Percentiles rank a stretch among this genome's conserved stretches.
phyloP scores from a whole-genome alignment of 1,139 yeast genomes.

The Pneumocystis sp. region DNA sequence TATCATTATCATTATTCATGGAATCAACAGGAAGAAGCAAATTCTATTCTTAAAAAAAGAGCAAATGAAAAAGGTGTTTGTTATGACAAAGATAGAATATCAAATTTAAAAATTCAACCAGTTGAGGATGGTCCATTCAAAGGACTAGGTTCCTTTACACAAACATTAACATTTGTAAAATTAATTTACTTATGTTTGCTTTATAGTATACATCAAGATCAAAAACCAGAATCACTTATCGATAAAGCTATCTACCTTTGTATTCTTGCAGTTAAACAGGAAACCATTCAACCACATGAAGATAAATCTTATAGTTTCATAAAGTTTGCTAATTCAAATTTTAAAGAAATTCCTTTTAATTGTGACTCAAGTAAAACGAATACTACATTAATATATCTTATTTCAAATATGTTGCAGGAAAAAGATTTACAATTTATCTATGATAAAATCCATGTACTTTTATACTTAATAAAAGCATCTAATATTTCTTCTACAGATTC shows the following conservation, averaged over 20 bases:
- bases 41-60: constrained; percentile 37
- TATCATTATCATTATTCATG: constrained; percentile 66
- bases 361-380: neutral
- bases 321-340: neutral
- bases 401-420: neutral
- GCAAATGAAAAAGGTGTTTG: constrained; percentile 18
- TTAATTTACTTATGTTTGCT: constrained; percentile 14
- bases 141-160: constrained; percentile 23
- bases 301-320: neutral
- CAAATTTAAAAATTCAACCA: constrained; percentile 24
- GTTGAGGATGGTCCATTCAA: constrained; percentile 23
- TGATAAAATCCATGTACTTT: neutral
- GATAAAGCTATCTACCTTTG: constrained; percentile 11
- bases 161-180: constrained; percentile 23
- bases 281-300: neutral
- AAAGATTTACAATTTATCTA: neutral
- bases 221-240: constrained; percentile 11
- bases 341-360: neutral
- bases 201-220: neutral
- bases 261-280: constrained; percentile 11
- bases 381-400: neutral
- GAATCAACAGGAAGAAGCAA: constrained; percentile 65
- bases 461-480: neutral
- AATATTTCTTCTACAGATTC: neutral
- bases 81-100: constrained; percentile 17